Evolutionary conservation across 805 yeast genomes (phyloP).

Genomic region (Kazachstania viticola): DNA sequence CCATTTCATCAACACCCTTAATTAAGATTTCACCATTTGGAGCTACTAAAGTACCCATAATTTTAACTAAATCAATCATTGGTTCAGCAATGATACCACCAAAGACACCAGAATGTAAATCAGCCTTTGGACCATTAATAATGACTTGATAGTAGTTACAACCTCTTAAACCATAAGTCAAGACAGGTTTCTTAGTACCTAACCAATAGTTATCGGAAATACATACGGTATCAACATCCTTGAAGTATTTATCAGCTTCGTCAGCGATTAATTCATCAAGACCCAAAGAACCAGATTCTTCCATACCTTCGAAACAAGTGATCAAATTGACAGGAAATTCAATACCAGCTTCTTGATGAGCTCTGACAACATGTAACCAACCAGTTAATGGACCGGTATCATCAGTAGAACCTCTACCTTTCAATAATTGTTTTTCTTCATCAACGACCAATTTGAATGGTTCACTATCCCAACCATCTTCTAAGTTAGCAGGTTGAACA

Average conservation of each 20-base stretch:
- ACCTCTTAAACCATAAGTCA: slow-evolving; percentile 96
- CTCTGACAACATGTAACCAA: slow-evolving; percentile 89
- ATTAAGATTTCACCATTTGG: slow-evolving; percentile 72
- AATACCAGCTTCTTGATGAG: slow-evolving; percentile 72
- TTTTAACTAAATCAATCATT: slow-evolving; percentile 78
- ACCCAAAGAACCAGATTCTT: slow-evolving; percentile 92
- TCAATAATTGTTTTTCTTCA: slow-evolving; percentile 57
- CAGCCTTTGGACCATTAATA: slow-evolving; percentile 89
- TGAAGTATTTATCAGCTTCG: slow-evolving; percentile 74
- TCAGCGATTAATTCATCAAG: slow-evolving; percentile 69
- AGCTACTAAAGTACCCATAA: slow-evolving; percentile 69
- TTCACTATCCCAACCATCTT: slow-evolving; percentile 93
- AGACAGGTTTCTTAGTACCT: slow-evolving; percentile 92
- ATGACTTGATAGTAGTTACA: slow-evolving; percentile 82
- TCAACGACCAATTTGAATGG: slow-evolving; percentile 64
- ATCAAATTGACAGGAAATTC: slow-evolving; percentile 90
- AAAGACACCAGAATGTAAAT: slow-evolving; percentile 91
- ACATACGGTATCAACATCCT: slow-evolving; percentile 86
- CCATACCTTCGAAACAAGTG: slow-evolving; percentile 98
- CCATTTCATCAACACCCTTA: slow-evolving; percentile 88
- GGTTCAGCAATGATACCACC: slow-evolving; percentile 98
- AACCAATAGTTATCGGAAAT: slow-evolving; percentile 98
- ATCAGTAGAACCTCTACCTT: slow-evolving; percentile 93
- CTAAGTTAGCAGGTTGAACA: slow-evolving; percentile 88
- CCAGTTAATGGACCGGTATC: slow-evolving; percentile 98